phyloP scores from a whole-genome alignment of 805 yeast species.

The Millerozyma miso region DNA sequence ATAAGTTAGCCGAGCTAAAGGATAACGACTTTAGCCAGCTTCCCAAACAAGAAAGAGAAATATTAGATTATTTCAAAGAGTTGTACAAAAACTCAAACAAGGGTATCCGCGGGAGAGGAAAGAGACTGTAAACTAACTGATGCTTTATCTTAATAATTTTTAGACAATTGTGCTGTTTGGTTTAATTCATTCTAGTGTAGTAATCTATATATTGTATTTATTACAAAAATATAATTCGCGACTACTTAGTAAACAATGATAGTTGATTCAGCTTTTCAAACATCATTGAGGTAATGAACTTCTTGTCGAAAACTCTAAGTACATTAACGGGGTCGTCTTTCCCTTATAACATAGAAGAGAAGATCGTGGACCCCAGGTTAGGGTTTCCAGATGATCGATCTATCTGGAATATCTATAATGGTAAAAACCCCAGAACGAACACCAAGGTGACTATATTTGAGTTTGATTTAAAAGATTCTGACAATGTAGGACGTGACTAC shows the following conservation, averaged over 20 bases:
- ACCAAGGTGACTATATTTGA: slow-evolving; percentile 61
- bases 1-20: slow-evolving; percentile 55
- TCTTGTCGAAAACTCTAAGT: slow-evolving; percentile 59
- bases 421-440: slow-evolving; percentile 47
- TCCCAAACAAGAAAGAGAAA: slow-evolving; percentile 61
- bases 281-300: slow-evolving; percentile 47
- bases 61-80: slow-evolving; percentile 73
- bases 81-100: slow-evolving; percentile 84
- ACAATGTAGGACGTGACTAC: slow-evolving; percentile 18
- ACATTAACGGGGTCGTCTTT: slow-evolving; percentile 53
- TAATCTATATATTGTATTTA: not conserved
- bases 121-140: slow-evolving; percentile 12
- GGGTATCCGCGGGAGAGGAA: slow-evolving; percentile 91
- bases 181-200: not conserved
- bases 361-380: slow-evolving; percentile 27
- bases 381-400: slow-evolving; percentile 23
- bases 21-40: slow-evolving; percentile 45
- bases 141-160: not conserved
- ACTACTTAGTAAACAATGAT: no score
- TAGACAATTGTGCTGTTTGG: not conserved
- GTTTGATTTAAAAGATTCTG: slow-evolving; percentile 46
- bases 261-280: not conserved
- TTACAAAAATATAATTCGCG: not conserved
- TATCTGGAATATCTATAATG: slow-evolving; percentile 65
- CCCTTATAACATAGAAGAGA: slow-evolving; percentile 54